Conservation (phyloP, 495 filamentous ascomycete genomes). For the Pyronema domesticum region DNA sequence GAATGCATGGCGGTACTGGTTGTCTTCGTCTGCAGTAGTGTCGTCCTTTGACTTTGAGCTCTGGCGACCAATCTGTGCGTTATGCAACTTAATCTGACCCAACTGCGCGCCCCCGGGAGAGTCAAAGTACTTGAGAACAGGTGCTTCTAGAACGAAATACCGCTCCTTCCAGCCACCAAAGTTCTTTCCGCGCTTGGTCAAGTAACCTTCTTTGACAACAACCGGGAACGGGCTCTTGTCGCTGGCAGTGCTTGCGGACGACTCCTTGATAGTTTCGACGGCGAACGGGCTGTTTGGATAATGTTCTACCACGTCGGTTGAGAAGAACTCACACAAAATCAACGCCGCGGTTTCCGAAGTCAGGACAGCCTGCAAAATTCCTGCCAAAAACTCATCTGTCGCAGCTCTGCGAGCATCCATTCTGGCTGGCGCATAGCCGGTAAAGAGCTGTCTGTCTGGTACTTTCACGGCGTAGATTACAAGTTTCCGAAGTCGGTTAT, state of each 20-base stretch:
- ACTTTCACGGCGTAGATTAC: slow-evolving; percentile 49
- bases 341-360: slow-evolving; percentile 67
- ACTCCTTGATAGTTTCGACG: slow-evolving; percentile 14
- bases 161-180: slow-evolving; percentile 98
- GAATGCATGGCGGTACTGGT: slow-evolving; percentile 93
- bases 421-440: slow-evolving; percentile 82
- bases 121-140: slow-evolving; percentile 81
- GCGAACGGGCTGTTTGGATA: slow-evolving; percentile 34
- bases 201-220: slow-evolving; percentile 62
- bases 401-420: slow-evolving; percentile 72
- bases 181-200: slow-evolving; percentile 93
- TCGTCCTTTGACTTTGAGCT: slow-evolving; percentile 41
- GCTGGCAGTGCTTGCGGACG: slow-evolving; percentile 4
- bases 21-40: slow-evolving; percentile 47
- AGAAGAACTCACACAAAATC: slow-evolving; percentile 72
- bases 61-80: slow-evolving; percentile 78
- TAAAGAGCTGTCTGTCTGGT: slow-evolving; percentile 74
- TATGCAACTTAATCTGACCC: slow-evolving; percentile 79
- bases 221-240: background rate
- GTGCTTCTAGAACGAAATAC: slow-evolving; percentile 82
- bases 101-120: slow-evolving; percentile 70
- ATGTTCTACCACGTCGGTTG: slow-evolving; percentile 65
- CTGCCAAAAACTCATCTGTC: slow-evolving; percentile 69
- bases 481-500: slow-evolving; percentile 57
- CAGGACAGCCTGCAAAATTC: slow-evolving; percentile 52